Evolutionary conservation across 345 rosid genomes (phyloP).

Genomic region (Mangifera indica): DNA sequence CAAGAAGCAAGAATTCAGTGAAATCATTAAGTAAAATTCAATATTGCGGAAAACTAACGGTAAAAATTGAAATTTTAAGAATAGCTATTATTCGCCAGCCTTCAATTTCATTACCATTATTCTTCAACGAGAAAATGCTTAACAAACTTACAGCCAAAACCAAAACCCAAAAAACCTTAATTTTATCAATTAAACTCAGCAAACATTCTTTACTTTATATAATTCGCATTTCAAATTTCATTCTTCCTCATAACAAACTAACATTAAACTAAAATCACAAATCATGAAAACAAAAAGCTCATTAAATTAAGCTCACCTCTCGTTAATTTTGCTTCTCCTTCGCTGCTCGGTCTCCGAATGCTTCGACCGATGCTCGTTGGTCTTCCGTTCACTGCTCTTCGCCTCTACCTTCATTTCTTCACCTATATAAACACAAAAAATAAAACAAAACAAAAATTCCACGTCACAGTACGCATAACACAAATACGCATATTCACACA

Average conservation of each 20-base stretch:
- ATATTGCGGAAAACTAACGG: background rate
- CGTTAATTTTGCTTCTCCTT: slow-evolving; percentile 81
- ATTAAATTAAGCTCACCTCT: slow-evolving; percentile 39
- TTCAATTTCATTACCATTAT: too few species aligned
- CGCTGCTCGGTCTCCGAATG: slow-evolving; percentile 94
- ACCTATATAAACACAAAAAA: slow-evolving; percentile 19
- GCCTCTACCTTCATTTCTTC: slow-evolving; percentile 38
- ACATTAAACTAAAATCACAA: slow-evolving; percentile 1
- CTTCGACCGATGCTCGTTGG: slow-evolving; percentile 49
- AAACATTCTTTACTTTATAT: background rate
- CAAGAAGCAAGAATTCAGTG: background rate
- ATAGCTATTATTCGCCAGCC: background rate
- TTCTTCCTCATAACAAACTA: background rate
- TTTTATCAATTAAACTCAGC: background rate
- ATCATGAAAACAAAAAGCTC: background rate
- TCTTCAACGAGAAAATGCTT: background rate
- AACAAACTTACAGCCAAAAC: background rate
- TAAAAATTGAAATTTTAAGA: too few species aligned
- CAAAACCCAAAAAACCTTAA: background rate
- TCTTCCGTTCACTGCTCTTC: slow-evolving; percentile 41
- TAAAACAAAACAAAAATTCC: background rate
- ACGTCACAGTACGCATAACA: background rate
- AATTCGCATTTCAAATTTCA: background rate
- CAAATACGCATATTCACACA: background rate
- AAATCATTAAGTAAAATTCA: background rate